Conservation (phyloP, 768 basidiomycete genomes). For the Suillus placidus region DNA sequence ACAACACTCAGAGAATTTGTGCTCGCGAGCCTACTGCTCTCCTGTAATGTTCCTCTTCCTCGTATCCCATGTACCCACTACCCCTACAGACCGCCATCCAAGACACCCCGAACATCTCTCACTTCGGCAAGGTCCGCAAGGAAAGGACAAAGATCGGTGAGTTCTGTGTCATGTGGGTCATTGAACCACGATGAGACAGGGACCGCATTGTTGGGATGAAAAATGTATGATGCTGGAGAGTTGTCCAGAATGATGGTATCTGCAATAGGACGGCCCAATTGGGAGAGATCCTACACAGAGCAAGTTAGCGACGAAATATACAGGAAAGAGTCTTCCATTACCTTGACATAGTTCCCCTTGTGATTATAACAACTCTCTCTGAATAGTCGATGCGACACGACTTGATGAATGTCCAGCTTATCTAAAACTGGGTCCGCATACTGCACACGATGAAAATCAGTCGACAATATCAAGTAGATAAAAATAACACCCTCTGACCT, state of each 20-base stretch:
- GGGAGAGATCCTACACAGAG: slow-evolving; percentile 86
- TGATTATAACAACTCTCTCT: slow-evolving; percentile 99
- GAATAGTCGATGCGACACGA: slow-evolving; percentile 93
- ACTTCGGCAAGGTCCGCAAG: slow-evolving; percentile 83
- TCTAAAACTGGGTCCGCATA: slow-evolving; percentile 99
- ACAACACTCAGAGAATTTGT: slow-evolving; percentile 30
- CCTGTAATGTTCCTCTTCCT: slow-evolving; percentile 11
- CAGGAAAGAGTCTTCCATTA: slow-evolving; percentile 34
- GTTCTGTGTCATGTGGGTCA: slow-evolving; percentile 96
- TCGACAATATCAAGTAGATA: slow-evolving; percentile 9
- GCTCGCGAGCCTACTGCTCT: slow-evolving; percentile 24
- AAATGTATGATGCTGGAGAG: slow-evolving; percentile 98
- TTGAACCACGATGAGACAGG: slow-evolving; percentile 99
- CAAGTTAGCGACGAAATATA: background rate
- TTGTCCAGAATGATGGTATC: slow-evolving; percentile 99
- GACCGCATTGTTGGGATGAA: slow-evolving; percentile 98
- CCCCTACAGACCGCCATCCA: slow-evolving; percentile 78
- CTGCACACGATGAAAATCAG: slow-evolving; percentile 42
- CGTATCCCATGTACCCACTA: slow-evolving; percentile 20
- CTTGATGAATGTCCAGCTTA: slow-evolving; percentile 90
- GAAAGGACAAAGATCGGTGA: slow-evolving; percentile 95
- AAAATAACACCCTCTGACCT: slow-evolving; percentile 53
- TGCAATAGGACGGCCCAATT: slow-evolving; percentile 90
- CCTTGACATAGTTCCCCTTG: slow-evolving; percentile 99
- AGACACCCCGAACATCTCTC: slow-evolving; percentile 88